Conservation (phyloP, 495 filamentous ascomycete species). For the Neohortaea acidophila region DNA sequence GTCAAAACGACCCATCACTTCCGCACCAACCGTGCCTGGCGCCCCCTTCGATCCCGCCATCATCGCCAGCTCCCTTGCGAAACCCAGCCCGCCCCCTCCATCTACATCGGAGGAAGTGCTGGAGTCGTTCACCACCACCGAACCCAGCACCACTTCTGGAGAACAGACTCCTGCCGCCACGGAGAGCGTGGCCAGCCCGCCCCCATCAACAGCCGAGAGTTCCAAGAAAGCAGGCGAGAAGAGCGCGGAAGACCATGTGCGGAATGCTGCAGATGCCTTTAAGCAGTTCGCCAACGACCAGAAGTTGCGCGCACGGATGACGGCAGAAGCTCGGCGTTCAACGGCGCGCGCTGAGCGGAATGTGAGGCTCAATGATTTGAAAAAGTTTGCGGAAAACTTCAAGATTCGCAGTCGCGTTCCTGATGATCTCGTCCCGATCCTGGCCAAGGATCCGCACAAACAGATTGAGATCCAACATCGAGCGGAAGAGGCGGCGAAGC, state of each 20-base stretch:
- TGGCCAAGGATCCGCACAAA: conserved; percentile 86
- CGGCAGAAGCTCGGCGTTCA: conserved; percentile 32
- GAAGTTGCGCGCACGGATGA: conserved; percentile 50
- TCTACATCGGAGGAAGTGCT: too few species aligned
- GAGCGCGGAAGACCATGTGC: conserved; percentile 62
- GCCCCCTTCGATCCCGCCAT: conserved; percentile 69
- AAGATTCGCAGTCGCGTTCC: conserved; percentile 86
- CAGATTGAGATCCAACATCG: conserved; percentile 85
- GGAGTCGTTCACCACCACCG: too few species aligned
- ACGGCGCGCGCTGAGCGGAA: conserved; percentile 58
- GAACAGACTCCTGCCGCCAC: too few species aligned
- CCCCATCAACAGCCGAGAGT: too few species aligned
- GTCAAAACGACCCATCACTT: conserved; percentile 62
- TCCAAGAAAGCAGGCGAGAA: conserved; percentile 28
- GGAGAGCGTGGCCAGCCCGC: too few species aligned
- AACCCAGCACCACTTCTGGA: too few species aligned
- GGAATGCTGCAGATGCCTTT: conserved; percentile 62
- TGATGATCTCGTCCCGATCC: conserved; percentile 78
- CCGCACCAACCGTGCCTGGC: conserved; percentile 52
- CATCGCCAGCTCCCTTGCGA: conserved; percentile 55
- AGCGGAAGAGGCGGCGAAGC: conserved; percentile 31
- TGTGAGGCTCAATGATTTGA: conserved; percentile 80
- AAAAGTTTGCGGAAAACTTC: conserved; percentile 88
- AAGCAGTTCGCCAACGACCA: conserved; percentile 66
- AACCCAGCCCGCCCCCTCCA: conserved; percentile 33